Evolutionary conservation across 495 filamentous ascomycete genomes (phyloP).

Genomic region (Penicillium bialowiezense): DNA sequence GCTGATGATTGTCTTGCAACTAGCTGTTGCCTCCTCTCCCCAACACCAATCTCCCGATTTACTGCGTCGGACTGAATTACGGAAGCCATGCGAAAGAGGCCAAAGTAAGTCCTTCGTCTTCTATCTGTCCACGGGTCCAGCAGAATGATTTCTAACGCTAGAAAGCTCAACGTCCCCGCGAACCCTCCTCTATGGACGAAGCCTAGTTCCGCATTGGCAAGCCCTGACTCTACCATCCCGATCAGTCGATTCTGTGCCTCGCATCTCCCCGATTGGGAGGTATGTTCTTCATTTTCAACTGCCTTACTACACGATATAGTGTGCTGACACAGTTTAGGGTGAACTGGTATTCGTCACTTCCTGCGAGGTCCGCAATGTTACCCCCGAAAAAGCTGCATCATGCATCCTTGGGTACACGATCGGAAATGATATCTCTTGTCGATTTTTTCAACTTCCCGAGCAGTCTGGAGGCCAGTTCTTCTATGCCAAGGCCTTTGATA

Average conservation of each 20-base stretch:
- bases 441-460: slow-evolving; percentile 37
- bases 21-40: slow-evolving; percentile 24
- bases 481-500: slow-evolving; percentile 47
- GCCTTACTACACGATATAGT: neutral
- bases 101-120: slow-evolving; percentile 22
- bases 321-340: slow-evolving; percentile 12
- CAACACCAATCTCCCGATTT: slow-evolving; percentile 15
- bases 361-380: slow-evolving; percentile 32
- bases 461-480: slow-evolving; percentile 39
- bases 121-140: neutral
- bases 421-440: slow-evolving; percentile 46
- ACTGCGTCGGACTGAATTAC: slow-evolving; percentile 47
- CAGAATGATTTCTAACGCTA: neutral
- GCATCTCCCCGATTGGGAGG: slow-evolving; percentile 34
- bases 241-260: slow-evolving; percentile 36
- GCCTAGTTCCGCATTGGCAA: slow-evolving; percentile 31
- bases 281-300: slow-evolving; percentile 7
- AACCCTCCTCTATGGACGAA: slow-evolving; percentile 44
- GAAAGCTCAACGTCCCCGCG: slow-evolving; percentile 31
- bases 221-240: slow-evolving; percentile 31
- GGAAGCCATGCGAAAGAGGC: slow-evolving; percentile 38
- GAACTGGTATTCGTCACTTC: slow-evolving; percentile 38
- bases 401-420: slow-evolving; percentile 47
- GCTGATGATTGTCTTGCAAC: too few species aligned
- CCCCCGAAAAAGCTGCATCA: slow-evolving; percentile 21